Base-by-base conservation (phyloP, 306 rosid genomes). In the Sechiopsis laciniata region DNA sequence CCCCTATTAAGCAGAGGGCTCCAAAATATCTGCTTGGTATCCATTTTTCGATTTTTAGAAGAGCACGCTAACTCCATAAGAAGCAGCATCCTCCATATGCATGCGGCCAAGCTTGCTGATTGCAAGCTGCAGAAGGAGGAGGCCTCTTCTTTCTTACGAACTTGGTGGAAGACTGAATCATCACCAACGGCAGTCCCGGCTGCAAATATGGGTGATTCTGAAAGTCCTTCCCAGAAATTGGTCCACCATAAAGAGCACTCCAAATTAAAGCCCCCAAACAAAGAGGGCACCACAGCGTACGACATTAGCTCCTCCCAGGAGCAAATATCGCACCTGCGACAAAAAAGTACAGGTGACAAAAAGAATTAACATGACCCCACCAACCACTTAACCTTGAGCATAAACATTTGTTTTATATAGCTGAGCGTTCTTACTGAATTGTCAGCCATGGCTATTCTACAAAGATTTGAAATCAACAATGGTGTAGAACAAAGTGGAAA, bases 311-410 rank as follows among this genome's bases (percentile, higher is more conserved):
- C 99, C 99, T 84, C 92, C 88, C 87, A 81, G 99, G 99, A 95
- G 97, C 99, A 81, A 94, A 95, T 90, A 95, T 95, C 99, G 97
- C 99, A 95, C 96, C 99, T 95, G 91, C 91, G 96, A 91, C 95
- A 87, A 90, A 87, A 94, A 90, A 85, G 83, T 91, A 82, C 85
- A 89, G 84, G 90, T 87, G 86, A 87, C 92, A 86, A 85, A 80
- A 83, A 79, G 64, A 79, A 87, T 79, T 77, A 84, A 87, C 85
- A 82, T 84, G 92, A 91, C 96, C 86, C 90, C 87, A 86, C 91
- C 84, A 91, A 91, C 83, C 89, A 83, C 77, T 87, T 75, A 81
- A 82, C 79, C 80, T 87, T 84, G 82, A 81, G 78, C 80, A 85
- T 79, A 63, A 88, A 82, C 80, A 84, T 83, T 70, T 66, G 55